Percentiles rank a stretch among this genome's conserved stretches.
phyloP scores from a whole-genome alignment of 2,329 filamentous ascomycete species.

The Epichloe hybrida region DNA sequence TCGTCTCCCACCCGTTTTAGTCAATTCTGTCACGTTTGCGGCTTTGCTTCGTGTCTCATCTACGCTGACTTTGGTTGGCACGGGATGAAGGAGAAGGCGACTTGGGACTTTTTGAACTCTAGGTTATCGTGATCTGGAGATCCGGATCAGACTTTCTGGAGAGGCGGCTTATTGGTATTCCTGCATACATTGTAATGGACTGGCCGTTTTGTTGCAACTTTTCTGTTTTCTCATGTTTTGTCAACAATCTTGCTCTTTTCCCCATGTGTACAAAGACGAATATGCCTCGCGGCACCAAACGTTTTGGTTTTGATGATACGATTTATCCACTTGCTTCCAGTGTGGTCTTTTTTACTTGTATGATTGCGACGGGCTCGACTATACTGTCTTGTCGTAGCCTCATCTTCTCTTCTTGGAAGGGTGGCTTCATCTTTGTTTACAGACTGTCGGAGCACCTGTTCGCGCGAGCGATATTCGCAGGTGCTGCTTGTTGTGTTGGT shows the following conservation, averaged over 20 bases:
- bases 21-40: not conserved
- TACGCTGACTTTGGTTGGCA: not conserved
- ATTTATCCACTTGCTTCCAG: not conserved
- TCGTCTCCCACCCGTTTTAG: too few species aligned
- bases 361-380: conserved; percentile 7
- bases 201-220: conserved; percentile 8
- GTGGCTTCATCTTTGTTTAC: not conserved
- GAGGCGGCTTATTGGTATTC: not conserved
- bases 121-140: not conserved
- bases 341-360: conserved; percentile 7
- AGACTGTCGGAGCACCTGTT: conserved; percentile 2
- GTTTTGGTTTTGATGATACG: conserved; percentile 12
- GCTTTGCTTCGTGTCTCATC: not conserved
- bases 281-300: conserved; percentile 25
- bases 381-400: not conserved
- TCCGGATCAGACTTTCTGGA: not conserved
- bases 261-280: conserved; percentile 20
- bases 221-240: conserved; percentile 3
- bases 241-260: conserved; percentile 4
- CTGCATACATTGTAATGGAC: conserved; percentile 4
- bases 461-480: conserved; percentile 2
- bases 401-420: not conserved
- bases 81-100: not conserved
- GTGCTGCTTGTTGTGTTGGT: not conserved
- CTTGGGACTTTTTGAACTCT: not conserved